Percentiles rank a stretch among this genome's conserved stretches.
Conservation (phyloP, 345 rosid genomes). For the Citrus sp. region DNA sequence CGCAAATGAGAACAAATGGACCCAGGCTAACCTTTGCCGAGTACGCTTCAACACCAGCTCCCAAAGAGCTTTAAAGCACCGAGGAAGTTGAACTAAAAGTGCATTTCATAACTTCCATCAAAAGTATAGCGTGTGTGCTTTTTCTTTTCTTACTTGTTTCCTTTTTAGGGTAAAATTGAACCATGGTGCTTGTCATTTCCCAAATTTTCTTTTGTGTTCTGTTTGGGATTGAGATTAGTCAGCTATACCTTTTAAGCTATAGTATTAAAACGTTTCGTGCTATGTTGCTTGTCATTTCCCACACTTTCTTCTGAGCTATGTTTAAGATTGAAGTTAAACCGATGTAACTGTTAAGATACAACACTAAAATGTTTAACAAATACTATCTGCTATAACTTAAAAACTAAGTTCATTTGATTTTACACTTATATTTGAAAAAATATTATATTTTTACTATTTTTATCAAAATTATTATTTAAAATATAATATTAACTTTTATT, state of each 20-base stretch:
- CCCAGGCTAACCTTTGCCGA: too few species aligned
- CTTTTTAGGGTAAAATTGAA: background rate
- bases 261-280: fast-evolving
- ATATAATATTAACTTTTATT: too few species aligned
- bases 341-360: too few species aligned
- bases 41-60: too few species aligned
- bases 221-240: fast-evolving
- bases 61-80: too few species aligned
- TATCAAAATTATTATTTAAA: too few species aligned
- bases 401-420: too few species aligned
- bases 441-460: too few species aligned
- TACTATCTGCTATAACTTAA: fast-evolving
- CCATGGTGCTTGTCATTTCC: background rate
- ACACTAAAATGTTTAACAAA: fast-evolving
- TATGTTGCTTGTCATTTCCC: too few species aligned
- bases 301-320: too few species aligned
- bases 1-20: too few species aligned
- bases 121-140: background rate
- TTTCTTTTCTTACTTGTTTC: background rate
- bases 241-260: fast-evolving
- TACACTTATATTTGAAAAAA: too few species aligned
- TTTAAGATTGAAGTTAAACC: fast-evolving
- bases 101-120: background rate
- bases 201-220: background rate
- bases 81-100: background rate